Percentiles rank a stretch among this genome's conserved stretches.
phyloP scores from a whole-genome alignment of 805 yeast species.

The Saturnispora zaruensis region DNA sequence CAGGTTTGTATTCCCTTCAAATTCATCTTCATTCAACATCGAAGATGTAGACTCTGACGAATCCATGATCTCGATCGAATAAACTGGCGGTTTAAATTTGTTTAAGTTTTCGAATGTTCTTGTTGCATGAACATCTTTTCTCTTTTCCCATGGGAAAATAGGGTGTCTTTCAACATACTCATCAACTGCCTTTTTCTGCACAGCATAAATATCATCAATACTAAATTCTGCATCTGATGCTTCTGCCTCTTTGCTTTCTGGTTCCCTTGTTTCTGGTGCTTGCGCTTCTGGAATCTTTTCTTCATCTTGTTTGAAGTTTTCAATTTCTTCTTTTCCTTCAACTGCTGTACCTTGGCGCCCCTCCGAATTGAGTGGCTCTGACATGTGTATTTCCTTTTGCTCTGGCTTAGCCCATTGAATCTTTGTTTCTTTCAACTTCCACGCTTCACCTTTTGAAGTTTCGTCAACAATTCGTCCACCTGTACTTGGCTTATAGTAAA shows the following conservation, averaged over 20 bases:
- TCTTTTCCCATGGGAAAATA: constrained; percentile 32
- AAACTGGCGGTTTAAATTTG: constrained; percentile 13
- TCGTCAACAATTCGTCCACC: constrained; percentile 11
- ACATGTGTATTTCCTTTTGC: neutral
- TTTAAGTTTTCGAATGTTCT: constrained; percentile 17
- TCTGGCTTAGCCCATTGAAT: constrained; percentile 14
- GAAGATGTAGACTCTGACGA: constrained; percentile 1
- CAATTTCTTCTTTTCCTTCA: neutral
- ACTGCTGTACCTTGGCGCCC: neutral
- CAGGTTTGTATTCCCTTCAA: constrained; percentile 4
- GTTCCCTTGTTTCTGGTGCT: no score
- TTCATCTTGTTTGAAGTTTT: neutral
- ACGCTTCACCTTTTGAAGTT: constrained; percentile 27
- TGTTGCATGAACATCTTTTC: constrained; percentile 8
- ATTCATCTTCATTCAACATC: neutral
- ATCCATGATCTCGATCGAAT: constrained; percentile 12
- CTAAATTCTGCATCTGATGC: no score
- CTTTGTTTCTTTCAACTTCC: constrained; percentile 23
- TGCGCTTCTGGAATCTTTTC: neutral
- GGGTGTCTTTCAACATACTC: constrained; percentile 24
- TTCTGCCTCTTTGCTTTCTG: no score
- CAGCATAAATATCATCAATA: neutral
- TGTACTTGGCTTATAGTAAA: constrained; percentile 18
- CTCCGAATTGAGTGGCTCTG: neutral
- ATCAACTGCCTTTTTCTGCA: constrained; percentile 11